Conservation (phyloP, 2,329 filamentous ascomycete species). For the Lomentospora prolificans region DNA sequence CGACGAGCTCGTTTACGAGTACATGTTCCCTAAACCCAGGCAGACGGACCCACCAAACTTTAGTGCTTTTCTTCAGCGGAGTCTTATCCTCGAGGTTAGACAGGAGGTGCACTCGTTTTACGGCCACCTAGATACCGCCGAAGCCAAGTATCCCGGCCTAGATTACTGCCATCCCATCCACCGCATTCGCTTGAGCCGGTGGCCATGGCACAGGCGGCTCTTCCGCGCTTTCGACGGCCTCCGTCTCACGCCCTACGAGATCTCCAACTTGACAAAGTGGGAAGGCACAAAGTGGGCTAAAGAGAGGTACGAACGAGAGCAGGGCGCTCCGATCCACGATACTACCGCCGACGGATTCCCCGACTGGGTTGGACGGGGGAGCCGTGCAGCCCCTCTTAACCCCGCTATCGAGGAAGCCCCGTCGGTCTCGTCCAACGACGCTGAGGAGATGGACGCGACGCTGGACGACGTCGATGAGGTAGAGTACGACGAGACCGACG, state of each 20-base stretch:
- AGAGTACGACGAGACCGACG: conserved; percentile 39
- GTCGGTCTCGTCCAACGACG: conserved; percentile 12
- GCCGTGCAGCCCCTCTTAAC: conserved; percentile 6
- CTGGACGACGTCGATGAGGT: conserved; percentile 9
- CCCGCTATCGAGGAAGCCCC: neutral
- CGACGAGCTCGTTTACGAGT: conserved; percentile 64
- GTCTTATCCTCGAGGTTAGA: conserved; percentile 67
- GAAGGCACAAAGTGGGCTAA: conserved; percentile 78
- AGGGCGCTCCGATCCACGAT: conserved; percentile 59
- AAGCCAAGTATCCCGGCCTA: conserved; percentile 72
- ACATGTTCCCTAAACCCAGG: conserved; percentile 61
- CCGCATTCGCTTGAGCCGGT: conserved; percentile 67
- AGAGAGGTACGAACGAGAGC: conserved; percentile 68
- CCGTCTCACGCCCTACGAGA: conserved; percentile 58
- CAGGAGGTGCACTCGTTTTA: conserved; percentile 72
- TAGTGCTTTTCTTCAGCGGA: conserved; percentile 56
- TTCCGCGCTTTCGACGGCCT: conserved; percentile 68
- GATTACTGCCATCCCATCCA: conserved; percentile 68
- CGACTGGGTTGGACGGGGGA: conserved; percentile 43
- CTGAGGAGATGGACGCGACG: conserved; percentile 17
- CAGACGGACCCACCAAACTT: conserved; percentile 62
- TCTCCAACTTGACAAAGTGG: conserved; percentile 66
- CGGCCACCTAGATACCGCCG: conserved; percentile 66
- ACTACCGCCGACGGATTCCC: conserved; percentile 61
- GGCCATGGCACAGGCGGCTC: conserved; percentile 65